Evolutionary conservation across 2,329 filamentous ascomycete species (phyloP), one percentile per base, ranked within the genome.

Genomic region (Calonectria honghensis): DNA sequence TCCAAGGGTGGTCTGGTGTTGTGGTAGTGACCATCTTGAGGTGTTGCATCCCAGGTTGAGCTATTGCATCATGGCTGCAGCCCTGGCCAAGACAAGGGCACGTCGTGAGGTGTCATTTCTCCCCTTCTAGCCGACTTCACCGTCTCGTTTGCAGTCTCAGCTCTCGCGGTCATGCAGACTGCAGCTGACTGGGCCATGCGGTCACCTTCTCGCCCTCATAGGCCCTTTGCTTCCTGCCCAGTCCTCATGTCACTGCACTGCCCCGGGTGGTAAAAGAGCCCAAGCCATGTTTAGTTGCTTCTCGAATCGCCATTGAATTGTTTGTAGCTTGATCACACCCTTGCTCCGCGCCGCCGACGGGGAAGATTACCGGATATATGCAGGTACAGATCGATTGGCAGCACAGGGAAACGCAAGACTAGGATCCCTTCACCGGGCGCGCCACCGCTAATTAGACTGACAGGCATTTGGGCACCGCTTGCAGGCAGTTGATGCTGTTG

Each of bases 381-480:
- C 78, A 80, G 76, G 78, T 78, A 78, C 78, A 66, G 27, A 39
- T 70, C 35, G 41, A 61, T 70, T 68, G 51, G 69, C 52, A 68
- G 39, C 48, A 31, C 37, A 65, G 71, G 50, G 68, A 70, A 68
- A 59, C 35, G 37, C 50, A 68, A 71, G 68, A 69, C 67, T 51
- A 51, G 37, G 41, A 70, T 63, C 52, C 63, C 72, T 69, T 61
- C 41, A 4, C 27, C 65, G 41, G 39, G 24, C 29, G 39, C 32
- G 52, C 48, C 52, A 68, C 64, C 39, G 31, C 61, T 39, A 35
- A 48, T 66, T 71, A 51, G 29, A 57, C 27, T 14, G 27, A 13
- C 48, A 32, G 37, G 51, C 9, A 35, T 10, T 24, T 27, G 37
- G 24, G 24, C 16, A 48, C 24, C 39, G 70, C 35, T 7, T 27